phyloP scores from a whole-genome alignment of 2,329 filamentous ascomycete species.

The Dothidotthia symphoricarpi region DNA sequence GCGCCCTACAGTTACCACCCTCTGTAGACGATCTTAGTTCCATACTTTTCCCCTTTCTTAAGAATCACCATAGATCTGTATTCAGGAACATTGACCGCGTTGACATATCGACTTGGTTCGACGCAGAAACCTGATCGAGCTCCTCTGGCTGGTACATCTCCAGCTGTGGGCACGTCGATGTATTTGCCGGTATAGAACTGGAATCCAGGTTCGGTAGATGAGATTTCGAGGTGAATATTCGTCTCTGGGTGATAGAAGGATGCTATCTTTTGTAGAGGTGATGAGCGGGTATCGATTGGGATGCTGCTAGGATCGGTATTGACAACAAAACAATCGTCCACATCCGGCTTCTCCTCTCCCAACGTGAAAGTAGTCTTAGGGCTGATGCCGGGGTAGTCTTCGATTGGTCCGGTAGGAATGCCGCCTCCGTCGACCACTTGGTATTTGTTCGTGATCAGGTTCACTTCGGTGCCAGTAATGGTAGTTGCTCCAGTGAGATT shows the following conservation, averaged over 20 bases:
- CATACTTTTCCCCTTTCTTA: conserved; percentile 82
- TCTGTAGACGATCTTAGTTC: conserved; percentile 76
- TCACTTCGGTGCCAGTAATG: conserved; percentile 62
- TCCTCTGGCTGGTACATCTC: conserved; percentile 61
- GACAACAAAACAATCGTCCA: conserved; percentile 89
- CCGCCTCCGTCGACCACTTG: conserved; percentile 70
- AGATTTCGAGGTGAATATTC: conserved; percentile 78
- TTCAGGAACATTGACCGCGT: conserved; percentile 76
- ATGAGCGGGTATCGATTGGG: conserved; percentile 52
- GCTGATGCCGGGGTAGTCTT: conserved; percentile 63
- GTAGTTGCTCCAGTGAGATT: conserved; percentile 61
- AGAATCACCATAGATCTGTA: conserved; percentile 78
- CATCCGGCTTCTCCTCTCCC: conserved; percentile 66
- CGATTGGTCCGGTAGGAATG: conserved; percentile 71
- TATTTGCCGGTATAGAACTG: conserved; percentile 93
- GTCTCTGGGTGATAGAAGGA: conserved; percentile 71
- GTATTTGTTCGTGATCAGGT: conserved; percentile 61
- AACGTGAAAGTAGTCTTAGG: conserved; percentile 69
- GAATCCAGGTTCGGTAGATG: conserved; percentile 91
- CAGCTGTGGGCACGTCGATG: conserved; percentile 69
- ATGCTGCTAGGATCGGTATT: conserved; percentile 58
- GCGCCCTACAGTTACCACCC: conserved; percentile 64
- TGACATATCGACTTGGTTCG: conserved; percentile 87
- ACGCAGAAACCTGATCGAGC: conserved; percentile 80
- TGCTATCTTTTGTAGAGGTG: conserved; percentile 65